Percentiles rank a stretch among this genome's conserved stretches.
phyloP scores from a whole-genome alignment of 768 basidiomycete genomes.

The Pleurotus giganteus region DNA sequence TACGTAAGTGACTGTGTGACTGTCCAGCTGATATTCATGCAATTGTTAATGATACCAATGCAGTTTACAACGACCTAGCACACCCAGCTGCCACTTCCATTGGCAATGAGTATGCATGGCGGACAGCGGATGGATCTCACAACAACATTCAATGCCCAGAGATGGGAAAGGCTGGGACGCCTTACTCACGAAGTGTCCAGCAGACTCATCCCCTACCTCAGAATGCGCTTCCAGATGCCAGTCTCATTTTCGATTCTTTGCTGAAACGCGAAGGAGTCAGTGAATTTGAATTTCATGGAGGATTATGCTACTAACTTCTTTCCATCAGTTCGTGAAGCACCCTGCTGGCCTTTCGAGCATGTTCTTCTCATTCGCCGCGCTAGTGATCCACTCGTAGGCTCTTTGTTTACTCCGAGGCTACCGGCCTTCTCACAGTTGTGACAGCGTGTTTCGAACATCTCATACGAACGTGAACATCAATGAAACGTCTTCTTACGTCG shows the following conservation, averaged over 20 bases:
- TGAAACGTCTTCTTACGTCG: conserved; percentile 85
- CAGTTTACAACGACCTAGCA: conserved; percentile 80
- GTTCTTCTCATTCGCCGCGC: conserved; percentile 81
- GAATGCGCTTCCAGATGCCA: conserved; percentile 75
- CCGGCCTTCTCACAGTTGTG: background rate
- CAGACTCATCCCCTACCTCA: conserved; percentile 61
- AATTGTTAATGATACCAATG: background rate
- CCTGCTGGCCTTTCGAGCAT: conserved; percentile 76
- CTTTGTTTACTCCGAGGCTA: background rate
- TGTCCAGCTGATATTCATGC: background rate
- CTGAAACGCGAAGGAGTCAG: conserved; percentile 67
- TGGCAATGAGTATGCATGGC: conserved; percentile 61
- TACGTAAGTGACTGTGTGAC: conserved; percentile 42
- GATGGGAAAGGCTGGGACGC: conserved; percentile 74
- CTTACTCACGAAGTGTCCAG: conserved; percentile 84
- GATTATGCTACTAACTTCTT: background rate
- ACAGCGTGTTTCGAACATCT: conserved; percentile 80
- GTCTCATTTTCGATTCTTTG: conserved; percentile 78
- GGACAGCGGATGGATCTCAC: conserved; percentile 71
- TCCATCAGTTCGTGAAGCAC: conserved; percentile 65
- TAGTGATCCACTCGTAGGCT: conserved; percentile 72
- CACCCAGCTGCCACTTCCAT: conserved; percentile 76
- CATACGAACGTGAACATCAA: conserved; percentile 68
- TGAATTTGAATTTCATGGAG: background rate
- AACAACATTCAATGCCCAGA: conserved; percentile 73